Conservation (phyloP, 176 grass and related monocot species). For the Stipa capillata region DNA sequence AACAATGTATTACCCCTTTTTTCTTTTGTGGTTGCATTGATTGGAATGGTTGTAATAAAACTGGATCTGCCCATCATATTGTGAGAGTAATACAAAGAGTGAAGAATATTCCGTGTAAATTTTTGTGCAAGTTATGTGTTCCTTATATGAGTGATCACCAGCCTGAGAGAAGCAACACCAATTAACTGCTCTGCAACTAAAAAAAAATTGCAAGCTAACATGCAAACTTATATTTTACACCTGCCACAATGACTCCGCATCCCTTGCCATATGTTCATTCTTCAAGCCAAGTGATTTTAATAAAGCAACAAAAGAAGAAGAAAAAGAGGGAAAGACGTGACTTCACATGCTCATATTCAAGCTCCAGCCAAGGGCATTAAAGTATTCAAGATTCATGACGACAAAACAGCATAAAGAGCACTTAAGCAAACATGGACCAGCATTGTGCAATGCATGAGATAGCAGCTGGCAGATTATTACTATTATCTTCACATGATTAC, state of each 20-base stretch:
- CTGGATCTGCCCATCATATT: not conserved
- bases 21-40: not conserved
- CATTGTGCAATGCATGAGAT: not conserved
- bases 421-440: not conserved
- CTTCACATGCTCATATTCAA: not conserved
- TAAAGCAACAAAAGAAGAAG: not conserved
- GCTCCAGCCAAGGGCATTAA: not conserved
- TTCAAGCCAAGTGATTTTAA: not conserved
- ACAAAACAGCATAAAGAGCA: not conserved
- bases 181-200: not conserved
- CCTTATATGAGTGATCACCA: too few relatives aligned
- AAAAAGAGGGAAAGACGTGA: not conserved
- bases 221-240: not conserved
- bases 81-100: not conserved
- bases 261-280: too few relatives aligned
- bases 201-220: not conserved
- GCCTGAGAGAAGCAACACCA: not conserved
- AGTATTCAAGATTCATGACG: not conserved
- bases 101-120: not conserved
- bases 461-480: slow-evolving; percentile 14
- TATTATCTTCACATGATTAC: not conserved
- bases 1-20: not conserved
- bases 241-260: too few relatives aligned
- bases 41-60: not conserved
- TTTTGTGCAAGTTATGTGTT: too few relatives aligned